A percentile compares a stretch with the other conserved stretches of the same genome.
phyloP scores from a whole-genome alignment of 2,329 filamentous ascomycete species.

The Penicillium hordei region DNA sequence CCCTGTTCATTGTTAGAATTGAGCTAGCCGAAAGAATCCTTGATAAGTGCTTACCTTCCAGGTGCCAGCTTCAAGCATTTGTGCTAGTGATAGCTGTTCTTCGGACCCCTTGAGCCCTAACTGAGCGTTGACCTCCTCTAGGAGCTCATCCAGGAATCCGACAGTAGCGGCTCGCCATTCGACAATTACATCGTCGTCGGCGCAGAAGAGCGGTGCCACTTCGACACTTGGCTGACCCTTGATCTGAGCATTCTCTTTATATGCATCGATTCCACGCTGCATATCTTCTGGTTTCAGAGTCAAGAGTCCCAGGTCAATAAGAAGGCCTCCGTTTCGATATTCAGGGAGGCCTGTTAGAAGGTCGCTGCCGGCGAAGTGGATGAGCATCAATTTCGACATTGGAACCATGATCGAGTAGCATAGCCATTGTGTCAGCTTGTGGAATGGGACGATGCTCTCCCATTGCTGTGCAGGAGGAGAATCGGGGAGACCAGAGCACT shows the following conservation, averaged over 20 bases:
- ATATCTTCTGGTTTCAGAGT: constrained; percentile 70
- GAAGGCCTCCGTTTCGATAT: constrained; percentile 86
- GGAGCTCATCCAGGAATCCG: constrained; percentile 69
- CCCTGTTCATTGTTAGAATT: constrained; percentile 57
- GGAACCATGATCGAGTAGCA: constrained; percentile 92
- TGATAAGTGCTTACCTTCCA: constrained; percentile 76
- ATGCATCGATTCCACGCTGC: constrained; percentile 69
- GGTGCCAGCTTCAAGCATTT: constrained; percentile 91
- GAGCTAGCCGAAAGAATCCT: background rate
- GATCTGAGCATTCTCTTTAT: constrained; percentile 67
- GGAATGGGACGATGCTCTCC: constrained; percentile 85
- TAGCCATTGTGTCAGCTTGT: constrained; percentile 94
- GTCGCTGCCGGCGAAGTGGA: constrained; percentile 78
- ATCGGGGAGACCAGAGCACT: constrained; percentile 75
- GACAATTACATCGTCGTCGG: constrained; percentile 74
- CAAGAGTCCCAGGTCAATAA: constrained; percentile 80
- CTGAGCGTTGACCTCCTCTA: constrained; percentile 66
- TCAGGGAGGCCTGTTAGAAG: constrained; percentile 85
- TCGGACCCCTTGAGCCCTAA: constrained; percentile 65
- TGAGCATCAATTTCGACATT: constrained; percentile 76
- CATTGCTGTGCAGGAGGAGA: constrained; percentile 65
- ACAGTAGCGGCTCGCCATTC: constrained; percentile 77
- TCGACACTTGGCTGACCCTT: constrained; percentile 71
- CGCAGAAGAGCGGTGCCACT: constrained; percentile 70
- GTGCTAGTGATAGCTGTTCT: constrained; percentile 72